phyloP scores from a whole-genome alignment of 106 monocot species.

The Phalaenopsis aphrodite region DNA sequence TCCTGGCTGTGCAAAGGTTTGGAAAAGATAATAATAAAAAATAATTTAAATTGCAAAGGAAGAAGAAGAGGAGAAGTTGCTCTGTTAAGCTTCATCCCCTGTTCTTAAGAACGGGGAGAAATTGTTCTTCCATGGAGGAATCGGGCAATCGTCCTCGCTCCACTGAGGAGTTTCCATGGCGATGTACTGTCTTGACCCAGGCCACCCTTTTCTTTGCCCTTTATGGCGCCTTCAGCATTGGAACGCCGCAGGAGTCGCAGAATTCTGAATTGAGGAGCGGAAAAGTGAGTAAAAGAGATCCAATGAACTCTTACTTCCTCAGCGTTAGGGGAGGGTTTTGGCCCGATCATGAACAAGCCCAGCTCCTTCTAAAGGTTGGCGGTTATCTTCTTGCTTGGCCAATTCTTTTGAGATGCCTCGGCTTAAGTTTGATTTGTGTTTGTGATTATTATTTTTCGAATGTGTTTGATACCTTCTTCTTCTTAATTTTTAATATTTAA shows the following conservation, averaged over 20 bases:
- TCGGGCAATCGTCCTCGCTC: no score
- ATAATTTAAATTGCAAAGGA: no score
- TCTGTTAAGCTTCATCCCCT: no score
- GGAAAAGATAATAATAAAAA: no score
- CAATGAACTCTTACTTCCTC: conserved; percentile 43
- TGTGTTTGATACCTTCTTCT: no score
- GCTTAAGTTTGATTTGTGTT: background rate
- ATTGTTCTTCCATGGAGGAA: conserved; percentile 4
- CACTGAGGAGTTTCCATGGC: conserved; percentile 24
- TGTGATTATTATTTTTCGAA: background rate
- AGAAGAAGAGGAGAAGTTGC: no score
- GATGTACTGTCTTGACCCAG: conserved; percentile 36
- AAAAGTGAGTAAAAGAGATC: background rate
- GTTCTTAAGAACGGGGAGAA: background rate
- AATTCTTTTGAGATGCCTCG: background rate
- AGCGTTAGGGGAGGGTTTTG: conserved; percentile 37
- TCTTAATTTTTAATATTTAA: no score
- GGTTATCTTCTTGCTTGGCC: background rate
- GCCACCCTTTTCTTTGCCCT: conserved; percentile 47
- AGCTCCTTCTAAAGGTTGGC: conserved; percentile 25
- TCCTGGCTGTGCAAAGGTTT: no score
- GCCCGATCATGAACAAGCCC: conserved; percentile 15
- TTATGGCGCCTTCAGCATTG: conserved; percentile 43
- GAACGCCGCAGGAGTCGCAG: conserved; percentile 17
- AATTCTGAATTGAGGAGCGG: background rate